Base-by-base conservation (phyloP, 2,329 filamentous ascomycete genomes). In the Fusarium marasasianum region DNA sequence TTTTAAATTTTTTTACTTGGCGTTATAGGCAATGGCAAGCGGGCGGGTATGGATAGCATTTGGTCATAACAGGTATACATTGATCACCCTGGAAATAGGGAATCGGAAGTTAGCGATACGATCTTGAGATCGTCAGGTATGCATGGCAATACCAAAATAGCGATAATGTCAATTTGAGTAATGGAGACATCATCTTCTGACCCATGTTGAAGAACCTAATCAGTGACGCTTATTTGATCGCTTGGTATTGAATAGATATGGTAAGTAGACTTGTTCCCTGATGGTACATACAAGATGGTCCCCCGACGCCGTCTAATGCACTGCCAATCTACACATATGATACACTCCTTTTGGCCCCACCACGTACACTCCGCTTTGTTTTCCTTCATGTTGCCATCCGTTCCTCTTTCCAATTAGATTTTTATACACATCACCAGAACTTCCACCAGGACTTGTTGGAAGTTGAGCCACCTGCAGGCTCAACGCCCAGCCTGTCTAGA, bases 391-490 rank as follows among this genome's bases (percentile, higher is more conserved):
- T 60, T 63, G 59, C 66, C 62, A 43, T 48, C 29, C 43, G 22
- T 53, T 69, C 47, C n/a, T 53, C 31, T 66, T 70, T 58, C 57
- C 70, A 69, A 79, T 83, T 63, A 31, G 50, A 41, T 57, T 63
- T 35, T 60, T 45, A 55, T 65, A 55, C 51, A 55, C 20, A 55
- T 78, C 72, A 83, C 81, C 81, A 84, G 12, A 80, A 81, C 84
- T 84, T 87, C 85, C 85, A 88, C 84, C 84, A 87, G 81, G 86
- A 83, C 81, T 87, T 88, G 83, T 87, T 87, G 53, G 80, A 77
- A 4, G 79, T 58, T 40, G 78, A 78, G 26, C 68, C 69, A 38
- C 66, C 71, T 38, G 63, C 76, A 29, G 76, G 76, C 38, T 84
- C 82, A 37, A 86, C 77, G 1, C 87, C 87, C 6, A 89, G 68